Percentiles rank a stretch among this genome's conserved stretches.
phyloP scores from a whole-genome alignment of 2,329 filamentous ascomycete genomes.

The Penicillium oxalicum region DNA sequence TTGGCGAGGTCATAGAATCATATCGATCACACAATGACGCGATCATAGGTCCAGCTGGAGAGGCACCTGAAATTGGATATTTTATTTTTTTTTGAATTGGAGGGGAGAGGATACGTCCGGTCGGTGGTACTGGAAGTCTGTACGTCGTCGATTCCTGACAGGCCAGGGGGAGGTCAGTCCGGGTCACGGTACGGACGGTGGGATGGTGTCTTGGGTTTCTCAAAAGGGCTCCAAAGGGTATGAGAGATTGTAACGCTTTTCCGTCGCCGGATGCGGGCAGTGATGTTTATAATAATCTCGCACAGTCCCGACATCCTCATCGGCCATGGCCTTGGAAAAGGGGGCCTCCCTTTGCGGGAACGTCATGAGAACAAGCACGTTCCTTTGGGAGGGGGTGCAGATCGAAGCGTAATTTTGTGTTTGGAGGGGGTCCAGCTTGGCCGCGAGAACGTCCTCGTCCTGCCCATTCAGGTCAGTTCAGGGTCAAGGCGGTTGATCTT shows the following conservation, averaged over 20 bases:
- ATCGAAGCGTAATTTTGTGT: constrained; percentile 9
- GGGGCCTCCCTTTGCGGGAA: constrained; percentile 19
- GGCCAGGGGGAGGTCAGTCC: too few relatives aligned
- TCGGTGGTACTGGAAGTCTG: too few relatives aligned
- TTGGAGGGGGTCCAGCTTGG: background rate
- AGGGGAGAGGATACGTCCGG: too few relatives aligned
- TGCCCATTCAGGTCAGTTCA: constrained; percentile 6
- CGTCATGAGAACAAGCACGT: constrained; percentile 16
- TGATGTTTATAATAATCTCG: constrained; percentile 10
- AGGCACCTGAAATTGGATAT: too few relatives aligned
- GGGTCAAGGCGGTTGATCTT: constrained; percentile 16
- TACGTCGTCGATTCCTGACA: too few relatives aligned
- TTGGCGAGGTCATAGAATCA: constrained; percentile 13
- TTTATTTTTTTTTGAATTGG: too few relatives aligned
- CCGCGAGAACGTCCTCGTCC: background rate
- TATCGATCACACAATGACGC: constrained; percentile 5
- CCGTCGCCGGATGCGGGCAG: constrained; percentile 16
- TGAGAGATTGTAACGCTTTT: background rate
- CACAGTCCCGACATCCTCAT: background rate
- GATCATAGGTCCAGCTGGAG: constrained; percentile 1
- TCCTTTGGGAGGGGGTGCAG: constrained; percentile 5
- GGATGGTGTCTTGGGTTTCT: too few relatives aligned
- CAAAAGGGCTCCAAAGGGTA: too few relatives aligned
- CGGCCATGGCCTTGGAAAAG: background rate
- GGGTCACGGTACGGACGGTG: too few relatives aligned